These are phyloP conservation scores for Yamadazyma kitorensis DNA, from an alignment of 805 yeast genomes.

Conservation along the genomic window DNA sequence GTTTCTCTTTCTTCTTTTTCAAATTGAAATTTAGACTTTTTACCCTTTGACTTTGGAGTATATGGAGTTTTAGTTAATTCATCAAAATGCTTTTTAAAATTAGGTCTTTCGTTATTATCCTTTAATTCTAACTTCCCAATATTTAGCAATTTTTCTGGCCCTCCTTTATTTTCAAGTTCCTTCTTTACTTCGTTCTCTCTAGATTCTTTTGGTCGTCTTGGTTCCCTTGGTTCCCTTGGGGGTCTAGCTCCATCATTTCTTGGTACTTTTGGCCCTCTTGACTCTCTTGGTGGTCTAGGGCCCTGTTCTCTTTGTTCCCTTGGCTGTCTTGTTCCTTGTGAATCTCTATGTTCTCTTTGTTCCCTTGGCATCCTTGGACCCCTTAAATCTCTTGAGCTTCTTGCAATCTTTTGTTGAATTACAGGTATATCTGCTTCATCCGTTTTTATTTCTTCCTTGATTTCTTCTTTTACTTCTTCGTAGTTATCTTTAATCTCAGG, in stretches of 20 bases:
- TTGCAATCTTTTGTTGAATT: too few relatives aligned
- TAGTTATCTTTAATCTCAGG: constrained; percentile 5
- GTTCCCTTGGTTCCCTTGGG: too few relatives aligned
- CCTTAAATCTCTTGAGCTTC: too few relatives aligned
- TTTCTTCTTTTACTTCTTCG: background rate
- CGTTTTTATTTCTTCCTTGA: background rate
- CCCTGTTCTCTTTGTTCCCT: too few relatives aligned
- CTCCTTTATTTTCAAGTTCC: constrained; percentile 3
- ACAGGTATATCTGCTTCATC: background rate
- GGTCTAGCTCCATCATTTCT: too few relatives aligned
- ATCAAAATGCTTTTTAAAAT: constrained; percentile 29
- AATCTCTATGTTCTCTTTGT: too few relatives aligned
- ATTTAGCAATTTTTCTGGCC: constrained; percentile 1
- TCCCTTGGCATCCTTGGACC: too few relatives aligned
- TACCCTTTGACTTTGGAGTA: constrained; percentile 15
- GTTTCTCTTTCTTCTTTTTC: too few relatives aligned
- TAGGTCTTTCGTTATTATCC: constrained; percentile 22
- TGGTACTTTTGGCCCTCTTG: too few relatives aligned
- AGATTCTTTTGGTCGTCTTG: background rate
- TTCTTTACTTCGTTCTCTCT: background rate
- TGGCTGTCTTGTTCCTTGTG: too few relatives aligned
- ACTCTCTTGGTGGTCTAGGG: too few relatives aligned
- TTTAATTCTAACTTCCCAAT: constrained; percentile 2
- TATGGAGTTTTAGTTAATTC: constrained; percentile 21
- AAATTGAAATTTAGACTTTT: background rate